These are phyloP conservation scores for Spinellus fusiger DNA, from an alignment of 192 early-diverging fungal species.

Conservation along the genomic window DNA sequence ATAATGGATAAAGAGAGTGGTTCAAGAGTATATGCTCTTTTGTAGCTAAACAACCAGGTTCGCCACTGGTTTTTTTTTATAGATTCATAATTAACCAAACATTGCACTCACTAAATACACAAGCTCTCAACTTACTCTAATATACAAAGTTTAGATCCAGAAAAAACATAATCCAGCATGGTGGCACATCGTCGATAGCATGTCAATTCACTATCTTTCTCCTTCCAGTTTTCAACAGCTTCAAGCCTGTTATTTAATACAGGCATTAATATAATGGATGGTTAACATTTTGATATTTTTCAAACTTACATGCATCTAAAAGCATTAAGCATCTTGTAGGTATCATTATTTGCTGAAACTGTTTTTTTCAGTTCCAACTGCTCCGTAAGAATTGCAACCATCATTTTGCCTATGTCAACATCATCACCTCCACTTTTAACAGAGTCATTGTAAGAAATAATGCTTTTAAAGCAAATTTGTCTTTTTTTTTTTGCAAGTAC, in stretches of 20 bases:
- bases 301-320: slow-evolving; percentile 1
- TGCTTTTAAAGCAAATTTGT: slow-evolving; percentile 3
- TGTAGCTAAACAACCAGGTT: slow-evolving; percentile 1
- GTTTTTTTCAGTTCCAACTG: not conserved
- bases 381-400: not conserved
- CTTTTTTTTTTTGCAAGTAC: slow-evolving; percentile 4
- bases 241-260: slow-evolving; percentile 1
- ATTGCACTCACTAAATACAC: not conserved
- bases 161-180: not conserved
- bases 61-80: not conserved
- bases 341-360: not conserved
- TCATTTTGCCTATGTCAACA: not conserved
- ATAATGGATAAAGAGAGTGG: not conserved
- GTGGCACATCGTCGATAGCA: not conserved
- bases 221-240: not conserved
- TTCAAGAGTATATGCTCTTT: not conserved
- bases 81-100: not conserved
- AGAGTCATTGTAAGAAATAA: slow-evolving; percentile 2
- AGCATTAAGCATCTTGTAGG: not conserved
- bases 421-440: slow-evolving; percentile 3
- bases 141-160: not conserved
- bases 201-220: slow-evolving; percentile 1
- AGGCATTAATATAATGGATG: not conserved
- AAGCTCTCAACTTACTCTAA: slow-evolving; percentile 3
- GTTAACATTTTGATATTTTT: not conserved